phyloP scores from a whole-genome alignment of 345 rosid genomes.

The Citrus inodora region DNA sequence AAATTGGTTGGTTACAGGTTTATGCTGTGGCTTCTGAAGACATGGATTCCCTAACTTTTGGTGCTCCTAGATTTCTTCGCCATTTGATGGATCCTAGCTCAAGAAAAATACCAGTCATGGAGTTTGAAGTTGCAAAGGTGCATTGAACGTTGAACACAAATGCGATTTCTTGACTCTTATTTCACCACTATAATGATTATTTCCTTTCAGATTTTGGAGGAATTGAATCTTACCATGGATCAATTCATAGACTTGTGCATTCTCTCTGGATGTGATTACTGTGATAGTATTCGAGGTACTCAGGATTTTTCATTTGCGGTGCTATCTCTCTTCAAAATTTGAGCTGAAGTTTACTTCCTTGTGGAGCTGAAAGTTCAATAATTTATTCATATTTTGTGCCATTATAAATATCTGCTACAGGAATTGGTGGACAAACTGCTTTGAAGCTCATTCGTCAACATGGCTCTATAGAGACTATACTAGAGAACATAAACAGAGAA shows the following conservation, averaged over 20 bases:
- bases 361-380: neutral
- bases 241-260: conserved; percentile 94
- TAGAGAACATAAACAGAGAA: conserved; percentile 82
- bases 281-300: conserved; percentile 89
- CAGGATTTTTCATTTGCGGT: conserved; percentile 6
- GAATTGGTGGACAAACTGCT: conserved; percentile 90
- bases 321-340: neutral
- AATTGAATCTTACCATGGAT: conserved; percentile 83
- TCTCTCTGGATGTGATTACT: conserved; percentile 96
- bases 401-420: conserved; percentile 32
- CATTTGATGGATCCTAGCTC: conserved; percentile 98
- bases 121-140: conserved; percentile 86
- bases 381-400: neutral
- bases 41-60: conserved; percentile 97
- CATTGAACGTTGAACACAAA: neutral
- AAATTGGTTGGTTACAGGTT: conserved; percentile 44
- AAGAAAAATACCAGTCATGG: conserved; percentile 89
- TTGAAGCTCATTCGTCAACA: conserved; percentile 92
- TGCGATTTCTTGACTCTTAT: conserved; percentile 4
- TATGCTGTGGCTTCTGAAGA: conserved; percentile 99
- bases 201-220: conserved; percentile 69
- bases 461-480: conserved; percentile 76
- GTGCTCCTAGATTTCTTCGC: conserved; percentile 91
- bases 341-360: conserved; percentile 2
- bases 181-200: conserved; percentile 13